Percentiles rank a stretch among this genome's conserved stretches.
phyloP scores from a whole-genome alignment of 2,329 filamentous ascomycete species.

The Aplosporella prunicola region DNA sequence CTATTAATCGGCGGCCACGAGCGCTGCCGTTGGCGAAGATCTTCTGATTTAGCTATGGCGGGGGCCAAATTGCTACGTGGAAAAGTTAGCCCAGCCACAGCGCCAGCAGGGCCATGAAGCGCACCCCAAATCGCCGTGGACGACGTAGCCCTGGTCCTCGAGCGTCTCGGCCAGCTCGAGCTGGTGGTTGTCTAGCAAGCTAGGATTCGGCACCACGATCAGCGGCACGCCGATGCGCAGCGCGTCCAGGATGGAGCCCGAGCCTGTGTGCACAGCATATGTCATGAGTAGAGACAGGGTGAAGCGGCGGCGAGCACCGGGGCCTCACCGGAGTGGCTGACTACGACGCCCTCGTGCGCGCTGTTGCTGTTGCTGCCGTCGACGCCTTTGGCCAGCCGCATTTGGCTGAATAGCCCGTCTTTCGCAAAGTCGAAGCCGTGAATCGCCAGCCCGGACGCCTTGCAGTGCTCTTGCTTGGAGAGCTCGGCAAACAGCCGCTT shows the following conservation, averaged over 20 bases:
- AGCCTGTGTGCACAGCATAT: constrained; percentile 46
- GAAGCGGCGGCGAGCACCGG: neutral
- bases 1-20: constrained; percentile 43
- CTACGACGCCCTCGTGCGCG: constrained; percentile 57
- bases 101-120: constrained; percentile 15
- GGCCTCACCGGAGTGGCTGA: constrained; percentile 74
- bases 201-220: constrained; percentile 81
- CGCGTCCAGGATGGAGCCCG: constrained; percentile 79
- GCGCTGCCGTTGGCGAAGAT: constrained; percentile 32
- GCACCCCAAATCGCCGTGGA: constrained; percentile 60
- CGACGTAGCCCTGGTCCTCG: constrained; percentile 62
- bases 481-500: constrained; percentile 38
- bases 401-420: constrained; percentile 49
- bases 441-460: constrained; percentile 31
- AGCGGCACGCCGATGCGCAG: constrained; percentile 64
- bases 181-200: constrained; percentile 83
- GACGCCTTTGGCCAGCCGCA: constrained; percentile 44
- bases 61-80: constrained; percentile 34
- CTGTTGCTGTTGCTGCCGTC: constrained; percentile 33
- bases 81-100: neutral
- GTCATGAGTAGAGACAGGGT: neutral
- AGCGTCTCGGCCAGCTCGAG: constrained; percentile 73
- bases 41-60: constrained; percentile 42
- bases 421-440: constrained; percentile 57
- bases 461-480: constrained; percentile 6